Percentiles rank a stretch among this genome's conserved stretches.
Evolutionary conservation across 495 filamentous ascomycete species (phyloP).

Genomic region (Aspergillus diversus): DNA sequence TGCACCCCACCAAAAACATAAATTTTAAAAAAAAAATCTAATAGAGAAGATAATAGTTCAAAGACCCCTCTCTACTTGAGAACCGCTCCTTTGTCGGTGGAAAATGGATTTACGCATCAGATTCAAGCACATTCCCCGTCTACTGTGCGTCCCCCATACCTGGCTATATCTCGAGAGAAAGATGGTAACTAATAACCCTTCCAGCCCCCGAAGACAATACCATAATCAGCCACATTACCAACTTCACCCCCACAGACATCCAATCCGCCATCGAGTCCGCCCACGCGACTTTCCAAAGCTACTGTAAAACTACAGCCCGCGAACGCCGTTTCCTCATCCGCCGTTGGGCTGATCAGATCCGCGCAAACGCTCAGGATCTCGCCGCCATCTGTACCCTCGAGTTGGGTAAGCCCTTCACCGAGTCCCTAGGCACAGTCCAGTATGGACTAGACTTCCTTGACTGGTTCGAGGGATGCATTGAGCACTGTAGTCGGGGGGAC

Average conservation of each 20-base stretch:
- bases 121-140: not conserved
- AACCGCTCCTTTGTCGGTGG: conserved; percentile 1
- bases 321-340: conserved; percentile 11
- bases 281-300: conserved; percentile 18
- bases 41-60: not conserved
- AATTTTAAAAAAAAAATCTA: not conserved
- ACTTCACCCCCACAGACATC: conserved; percentile 14
- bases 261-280: conserved; percentile 32
- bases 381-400: conserved; percentile 19
- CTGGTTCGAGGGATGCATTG: conserved; percentile 21
- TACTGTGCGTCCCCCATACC: not conserved
- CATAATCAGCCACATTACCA: conserved; percentile 7
- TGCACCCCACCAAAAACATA: not conserved
- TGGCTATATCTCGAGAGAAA: not conserved
- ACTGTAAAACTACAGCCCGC: conserved; percentile 9
- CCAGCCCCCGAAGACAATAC: conserved; percentile 21
- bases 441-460: conserved; percentile 21
- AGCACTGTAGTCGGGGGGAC: conserved; percentile 19
- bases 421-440: conserved; percentile 10
- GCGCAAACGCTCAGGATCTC: conserved; percentile 11
- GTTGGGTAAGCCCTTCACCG: conserved; percentile 16
- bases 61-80: conserved; percentile 3
- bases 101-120: not conserved
- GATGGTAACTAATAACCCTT: not conserved
- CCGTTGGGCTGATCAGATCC: conserved; percentile 8